Percentiles rank a stretch among this genome's conserved stretches.
Conservation (phyloP, 2,329 filamentous ascomycete species). For the Cucurbitaria berberidis region DNA sequence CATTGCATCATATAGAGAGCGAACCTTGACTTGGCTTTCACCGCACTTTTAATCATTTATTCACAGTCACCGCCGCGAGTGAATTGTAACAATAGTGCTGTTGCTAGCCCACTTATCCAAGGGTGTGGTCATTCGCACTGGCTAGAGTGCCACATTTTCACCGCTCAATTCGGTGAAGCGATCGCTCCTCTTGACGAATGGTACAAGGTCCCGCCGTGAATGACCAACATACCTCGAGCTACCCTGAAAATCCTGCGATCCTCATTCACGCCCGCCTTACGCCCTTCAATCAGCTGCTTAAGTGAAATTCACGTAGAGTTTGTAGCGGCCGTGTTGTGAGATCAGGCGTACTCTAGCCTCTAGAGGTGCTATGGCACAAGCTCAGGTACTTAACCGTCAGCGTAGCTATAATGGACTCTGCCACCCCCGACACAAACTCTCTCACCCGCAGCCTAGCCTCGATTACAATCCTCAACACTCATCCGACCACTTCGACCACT, state of each 20-base stretch:
- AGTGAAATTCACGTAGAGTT: slow-evolving; percentile 14
- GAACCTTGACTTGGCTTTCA: slow-evolving; percentile 12
- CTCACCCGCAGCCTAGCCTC: slow-evolving; percentile 6
- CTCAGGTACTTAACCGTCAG: slow-evolving; percentile 13
- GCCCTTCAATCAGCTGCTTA: slow-evolving; percentile 4
- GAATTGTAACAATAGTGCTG: slow-evolving; percentile 9
- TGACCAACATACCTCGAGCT: slow-evolving; percentile 20
- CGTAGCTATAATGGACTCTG: slow-evolving; percentile 4
- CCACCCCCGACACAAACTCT: slow-evolving; percentile 2
- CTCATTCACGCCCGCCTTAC: slow-evolving; percentile 26
- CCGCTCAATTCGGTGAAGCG: slow-evolving; percentile 32
- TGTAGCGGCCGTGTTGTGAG: slow-evolving; percentile 11
- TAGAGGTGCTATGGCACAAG: slow-evolving; percentile 19
- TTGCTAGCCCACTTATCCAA: slow-evolving; percentile 2
- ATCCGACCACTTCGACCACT: neutral
- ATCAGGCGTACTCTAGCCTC: slow-evolving; percentile 4
- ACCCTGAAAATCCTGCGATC: slow-evolving; percentile 1
- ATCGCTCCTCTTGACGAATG: slow-evolving; percentile 29
- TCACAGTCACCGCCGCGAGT: slow-evolving; percentile 12
- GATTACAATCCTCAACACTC: slow-evolving; percentile 3
- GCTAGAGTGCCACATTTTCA: slow-evolving; percentile 15
- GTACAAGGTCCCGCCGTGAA: slow-evolving; percentile 22
- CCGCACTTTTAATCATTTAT: slow-evolving; percentile 13
- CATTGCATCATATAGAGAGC: slow-evolving; percentile 31
- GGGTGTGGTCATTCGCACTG: slow-evolving; percentile 2